Evolutionary conservation across 2,329 filamentous ascomycete species (phyloP), one percentile per base, ranked within the genome.

Genomic region (Fusarium metavorans): DNA sequence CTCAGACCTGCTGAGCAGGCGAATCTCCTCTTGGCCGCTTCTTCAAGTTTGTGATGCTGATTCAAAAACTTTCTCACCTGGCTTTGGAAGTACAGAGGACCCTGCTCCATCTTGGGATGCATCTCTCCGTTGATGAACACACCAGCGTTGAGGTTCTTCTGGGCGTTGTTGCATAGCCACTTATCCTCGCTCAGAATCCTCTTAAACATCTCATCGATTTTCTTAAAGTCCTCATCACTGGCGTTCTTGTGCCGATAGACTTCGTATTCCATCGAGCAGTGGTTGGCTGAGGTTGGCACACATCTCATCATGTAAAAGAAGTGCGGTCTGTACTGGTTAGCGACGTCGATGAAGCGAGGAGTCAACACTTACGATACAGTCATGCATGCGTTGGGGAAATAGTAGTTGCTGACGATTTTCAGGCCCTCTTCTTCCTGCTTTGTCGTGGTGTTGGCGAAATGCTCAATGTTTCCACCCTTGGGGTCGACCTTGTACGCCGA

Each of bases 381-480:
- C 72, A 75, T 75, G 9, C 66, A 75, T 0, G 63, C 25, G 3
- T 73, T 75, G 5, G 72, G 73, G 18, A 75, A 75, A 13, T 75
- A 75, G 1, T 72, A 75, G 20, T 72, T 75, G 34, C 72, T 75
- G 11, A 70, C 72, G 1, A 72, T 72, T 9, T 32, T 67, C 4
- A 75, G 41, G 0, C 69, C 72, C 5, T 74, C 43, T 4, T 45
- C 35, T 5, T 63, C 70, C 27, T 66, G 64, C 6, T 74, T 67
- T 0, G 27, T 30, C 1, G 56, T 57, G 4, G 62, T 72, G 2
- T 64, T 66, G 11, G 72, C 71, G 6, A 73, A 74, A 18, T 74
- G 71, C 43, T 74, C 67, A 1, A 75, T 75, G 4, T 72, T 72
- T 0, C 72, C 72, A 4, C 70, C 73, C 16, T 70, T 70, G 0